Conservation (phyloP, 2,329 filamentous ascomycete species). For the Fonsecaea pugnacius region DNA sequence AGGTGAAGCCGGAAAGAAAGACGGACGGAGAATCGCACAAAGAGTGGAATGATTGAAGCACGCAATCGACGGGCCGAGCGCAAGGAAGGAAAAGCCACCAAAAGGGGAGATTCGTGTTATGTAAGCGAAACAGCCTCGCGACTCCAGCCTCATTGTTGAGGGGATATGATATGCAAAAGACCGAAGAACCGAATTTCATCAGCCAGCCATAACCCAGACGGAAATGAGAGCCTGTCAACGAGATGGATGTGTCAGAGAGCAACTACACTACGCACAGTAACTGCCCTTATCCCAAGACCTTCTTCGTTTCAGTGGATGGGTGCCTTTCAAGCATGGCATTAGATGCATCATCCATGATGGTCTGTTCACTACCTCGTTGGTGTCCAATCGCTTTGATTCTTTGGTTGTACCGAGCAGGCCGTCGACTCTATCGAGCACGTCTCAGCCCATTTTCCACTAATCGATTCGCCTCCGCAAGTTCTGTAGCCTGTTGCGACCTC, state of each 20-base stretch:
- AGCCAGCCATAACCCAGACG: not conserved
- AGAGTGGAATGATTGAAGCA: not conserved
- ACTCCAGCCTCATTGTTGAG: not conserved
- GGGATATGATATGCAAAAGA: not conserved
- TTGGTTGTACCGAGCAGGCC: not conserved
- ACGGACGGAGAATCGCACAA: not conserved
- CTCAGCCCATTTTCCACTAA: not conserved
- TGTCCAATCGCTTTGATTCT: not conserved
- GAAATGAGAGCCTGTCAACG: not conserved
- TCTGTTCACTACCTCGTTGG: not conserved
- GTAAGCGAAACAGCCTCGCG: not conserved
- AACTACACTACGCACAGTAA: not conserved
- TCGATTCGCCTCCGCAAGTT: conserved; percentile 14
- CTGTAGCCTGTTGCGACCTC: conserved; percentile 9
- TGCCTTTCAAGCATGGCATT: not conserved
- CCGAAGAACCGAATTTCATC: not conserved
- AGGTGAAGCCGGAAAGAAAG: not conserved
- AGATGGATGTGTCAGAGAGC: not conserved
- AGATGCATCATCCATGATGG: not conserved
- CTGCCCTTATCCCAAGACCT: not conserved
- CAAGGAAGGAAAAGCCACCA: no score
- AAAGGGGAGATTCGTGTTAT: not conserved
- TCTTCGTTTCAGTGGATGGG: not conserved
- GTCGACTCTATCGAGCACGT: not conserved
- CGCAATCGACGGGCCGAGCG: not conserved